phyloP scores from a whole-genome alignment of 1,139 yeast species.

The Lodderomyces theae region DNA sequence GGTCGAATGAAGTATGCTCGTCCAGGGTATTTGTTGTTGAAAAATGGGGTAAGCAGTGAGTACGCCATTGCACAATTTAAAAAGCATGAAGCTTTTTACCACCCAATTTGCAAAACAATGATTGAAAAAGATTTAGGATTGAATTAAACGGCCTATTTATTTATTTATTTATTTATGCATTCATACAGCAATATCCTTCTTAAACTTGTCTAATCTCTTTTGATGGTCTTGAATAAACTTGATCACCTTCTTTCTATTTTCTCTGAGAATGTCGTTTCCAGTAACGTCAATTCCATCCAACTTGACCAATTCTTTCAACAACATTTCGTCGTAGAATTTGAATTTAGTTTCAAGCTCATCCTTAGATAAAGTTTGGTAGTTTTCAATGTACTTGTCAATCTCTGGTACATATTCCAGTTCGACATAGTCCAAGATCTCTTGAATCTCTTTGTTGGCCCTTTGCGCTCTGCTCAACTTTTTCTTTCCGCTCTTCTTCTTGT shows the following conservation, averaged over 20 bases:
- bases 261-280: slow-evolving; percentile 50
- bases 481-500: slow-evolving; percentile 23
- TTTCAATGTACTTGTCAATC: slow-evolving; percentile 40
- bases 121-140: slow-evolving; percentile 34
- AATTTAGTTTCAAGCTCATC: slow-evolving; percentile 49
- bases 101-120: slow-evolving; percentile 40
- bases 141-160: neutral
- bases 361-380: slow-evolving; percentile 29
- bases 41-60: slow-evolving; percentile 25
- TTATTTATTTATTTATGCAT: neutral
- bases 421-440: slow-evolving; percentile 39
- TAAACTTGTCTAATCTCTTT: slow-evolving; percentile 56
- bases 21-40: slow-evolving; percentile 37
- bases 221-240: slow-evolving; percentile 59
- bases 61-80: slow-evolving; percentile 30
- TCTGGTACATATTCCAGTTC: slow-evolving; percentile 44
- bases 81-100: slow-evolving; percentile 26
- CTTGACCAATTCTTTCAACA: slow-evolving; percentile 62
- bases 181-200: slow-evolving; percentile 27
- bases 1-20: slow-evolving; percentile 46
- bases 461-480: slow-evolving; percentile 45
- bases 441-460: slow-evolving; percentile 41
- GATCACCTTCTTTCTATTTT: slow-evolving; percentile 57
- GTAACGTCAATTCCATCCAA: slow-evolving; percentile 62
- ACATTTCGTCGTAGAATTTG: slow-evolving; percentile 62